Conservation (phyloP, 176 grass and related monocot species). For the Chloris gayana region DNA sequence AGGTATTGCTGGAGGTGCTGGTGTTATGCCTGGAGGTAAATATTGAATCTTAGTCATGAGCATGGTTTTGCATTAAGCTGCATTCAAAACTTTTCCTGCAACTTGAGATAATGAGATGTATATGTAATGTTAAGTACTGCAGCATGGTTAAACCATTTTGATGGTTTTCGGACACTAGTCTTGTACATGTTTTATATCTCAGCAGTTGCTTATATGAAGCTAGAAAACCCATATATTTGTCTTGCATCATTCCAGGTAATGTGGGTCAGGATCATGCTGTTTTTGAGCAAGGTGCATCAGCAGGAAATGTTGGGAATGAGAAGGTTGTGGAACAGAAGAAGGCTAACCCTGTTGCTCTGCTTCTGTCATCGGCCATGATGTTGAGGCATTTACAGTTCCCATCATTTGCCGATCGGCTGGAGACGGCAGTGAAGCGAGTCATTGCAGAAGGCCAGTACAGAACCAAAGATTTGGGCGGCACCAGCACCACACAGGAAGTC, state of each 20-base stretch:
- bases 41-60: not conserved
- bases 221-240: not conserved
- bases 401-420: conserved; percentile 78
- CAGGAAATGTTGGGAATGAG: conserved; percentile 91
- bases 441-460: conserved; percentile 79
- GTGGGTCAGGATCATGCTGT: conserved; percentile 78
- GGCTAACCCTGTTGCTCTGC: conserved; percentile 83
- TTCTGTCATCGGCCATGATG: conserved; percentile 98
- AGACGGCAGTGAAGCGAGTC: conserved; percentile 76
- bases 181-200: conserved; percentile 10
- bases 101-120: too few relatives aligned
- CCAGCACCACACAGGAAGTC: conserved; percentile 83
- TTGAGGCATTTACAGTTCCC: conserved; percentile 93
- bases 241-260: conserved; percentile 63
- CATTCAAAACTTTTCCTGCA: not conserved
- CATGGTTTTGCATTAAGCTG: not conserved
- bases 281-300: conserved; percentile 90
- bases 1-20: conserved; percentile 90
- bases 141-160: not conserved
- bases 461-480: conserved; percentile 93
- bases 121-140: not conserved
- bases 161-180: not conserved
- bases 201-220: not conserved
- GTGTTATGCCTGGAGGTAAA: conserved; percentile 97
- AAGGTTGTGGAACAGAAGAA: conserved; percentile 78